Percentiles rank a stretch among this genome's conserved stretches.
Evolutionary conservation across 768 basidiomycete species (phyloP).

Genomic region (Podaxis rugospora): DNA sequence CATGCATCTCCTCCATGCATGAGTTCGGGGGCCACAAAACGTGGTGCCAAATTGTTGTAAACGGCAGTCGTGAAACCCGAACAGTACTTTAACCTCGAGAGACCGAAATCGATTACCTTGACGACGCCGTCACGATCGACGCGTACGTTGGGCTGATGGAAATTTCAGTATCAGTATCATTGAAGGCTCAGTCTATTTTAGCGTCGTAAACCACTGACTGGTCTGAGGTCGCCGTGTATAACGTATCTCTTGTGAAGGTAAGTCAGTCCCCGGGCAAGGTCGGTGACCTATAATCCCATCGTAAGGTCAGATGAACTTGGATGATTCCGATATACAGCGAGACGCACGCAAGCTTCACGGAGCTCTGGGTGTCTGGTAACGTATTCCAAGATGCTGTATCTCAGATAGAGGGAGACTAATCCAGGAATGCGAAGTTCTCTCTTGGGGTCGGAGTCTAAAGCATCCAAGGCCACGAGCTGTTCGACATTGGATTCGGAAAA

Average conservation of each 20-base stretch:
- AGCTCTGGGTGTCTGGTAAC: background rate
- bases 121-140: background rate
- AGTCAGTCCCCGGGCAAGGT: background rate
- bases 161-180: background rate
- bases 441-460: background rate
- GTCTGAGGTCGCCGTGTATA: background rate
- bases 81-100: background rate
- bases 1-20: background rate
- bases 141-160: conserved; percentile 5
- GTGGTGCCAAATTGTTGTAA: background rate
- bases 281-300: background rate
- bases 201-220: background rate
- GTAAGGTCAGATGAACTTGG: background rate
- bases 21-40: background rate
- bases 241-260: background rate
- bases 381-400: background rate
- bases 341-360: background rate
- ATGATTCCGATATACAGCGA: background rate
- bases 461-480: background rate
- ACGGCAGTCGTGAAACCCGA: conserved; percentile 1
- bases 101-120: conserved; percentile 9
- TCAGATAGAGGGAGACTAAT: background rate
- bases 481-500: background rate
- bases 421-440: background rate
- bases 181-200: background rate